Evolutionary conservation across 805 yeast genomes (phyloP), one percentile per base, ranked within the genome.

Genomic region (Cyberlindnera maclurae): DNA sequence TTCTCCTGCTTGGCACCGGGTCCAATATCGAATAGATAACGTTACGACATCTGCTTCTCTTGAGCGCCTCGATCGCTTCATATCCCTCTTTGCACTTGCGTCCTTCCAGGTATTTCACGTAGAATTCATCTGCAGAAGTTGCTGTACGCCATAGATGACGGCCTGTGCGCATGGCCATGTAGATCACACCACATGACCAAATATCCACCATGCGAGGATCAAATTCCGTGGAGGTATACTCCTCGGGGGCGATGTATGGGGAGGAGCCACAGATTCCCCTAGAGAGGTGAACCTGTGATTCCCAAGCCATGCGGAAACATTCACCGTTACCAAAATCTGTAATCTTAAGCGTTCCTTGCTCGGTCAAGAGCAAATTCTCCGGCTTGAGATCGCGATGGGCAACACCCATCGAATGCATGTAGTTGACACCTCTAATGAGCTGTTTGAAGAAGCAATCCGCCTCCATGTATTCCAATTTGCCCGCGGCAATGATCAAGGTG

Each of bases 151-250:
- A 90, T 38, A 93, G 62, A 54, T 90, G 96, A 38, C 96, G 69
- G 4, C 97, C 98, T 0, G 96, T 85, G 51, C 97, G 68, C 90
- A 87, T 82, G 6, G 95, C 94, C 86, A 87, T 81, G 56, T 83
- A 87, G 27, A 87, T 86, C 10, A 87, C 90, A 36, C 95, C 96
- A 65, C 95, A 85, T 0, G 95, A 79, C 96, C 96, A 87, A 28
- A 86, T 77, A 62, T 87, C 96, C 6, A 83, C 82, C 27, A 82
- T 71, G 40, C 95, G 63, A 2, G 94, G 83, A 60, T 87, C 96
- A 59, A 84, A 87, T 52, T 76, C 78, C 29, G 71, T 64, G 3
- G 72, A 67, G 37, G 54, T 46, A 58, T 78, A 82, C 48, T 82
- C 93, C 60, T 87, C 96, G 0, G 96, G 96, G 0, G 96, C 94